A percentile compares a stretch with the other conserved stretches of the same genome.
Conservation (phyloP, 2,329 filamentous ascomycete genomes). For the Alternaria arbusti region DNA sequence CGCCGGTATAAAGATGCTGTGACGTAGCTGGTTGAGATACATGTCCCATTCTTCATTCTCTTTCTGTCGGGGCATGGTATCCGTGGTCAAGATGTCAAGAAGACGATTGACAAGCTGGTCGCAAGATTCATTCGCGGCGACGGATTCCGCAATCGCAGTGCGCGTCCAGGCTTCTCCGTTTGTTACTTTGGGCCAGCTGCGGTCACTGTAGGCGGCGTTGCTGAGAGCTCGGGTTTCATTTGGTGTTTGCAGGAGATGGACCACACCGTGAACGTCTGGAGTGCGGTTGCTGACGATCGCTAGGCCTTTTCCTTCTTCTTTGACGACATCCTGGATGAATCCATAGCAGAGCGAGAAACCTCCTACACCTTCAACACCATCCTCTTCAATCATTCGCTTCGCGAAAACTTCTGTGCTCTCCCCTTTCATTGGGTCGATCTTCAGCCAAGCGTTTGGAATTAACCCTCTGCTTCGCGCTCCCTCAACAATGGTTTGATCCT, state of each 20-base stretch:
- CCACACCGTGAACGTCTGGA: slow-evolving; percentile 56
- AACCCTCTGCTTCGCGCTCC: slow-evolving; percentile 61
- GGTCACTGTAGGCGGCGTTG: slow-evolving; percentile 66
- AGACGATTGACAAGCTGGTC: slow-evolving; percentile 60
- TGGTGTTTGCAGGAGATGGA: slow-evolving; percentile 57
- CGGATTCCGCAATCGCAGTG: slow-evolving; percentile 56
- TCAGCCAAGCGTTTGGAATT: slow-evolving; percentile 67
- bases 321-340: slow-evolving; percentile 54
- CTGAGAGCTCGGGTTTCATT: slow-evolving; percentile 65
- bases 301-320: slow-evolving; percentile 41
- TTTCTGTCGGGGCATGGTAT: slow-evolving; percentile 61
- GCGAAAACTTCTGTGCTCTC: slow-evolving; percentile 60
- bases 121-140: slow-evolving; percentile 52
- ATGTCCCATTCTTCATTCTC: slow-evolving; percentile 59
- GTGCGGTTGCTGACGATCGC: slow-evolving; percentile 69
- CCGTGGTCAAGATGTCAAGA: slow-evolving; percentile 59
- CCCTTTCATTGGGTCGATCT: slow-evolving; percentile 41
- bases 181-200: slow-evolving; percentile 67
- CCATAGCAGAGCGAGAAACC: slow-evolving; percentile 70
- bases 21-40: slow-evolving; percentile 62
- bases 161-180: slow-evolving; percentile 62
- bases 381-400: slow-evolving; percentile 60
- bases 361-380: slow-evolving; percentile 63
- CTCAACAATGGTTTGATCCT: slow-evolving; percentile 50
- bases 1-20: slow-evolving; percentile 67